Percentiles rank a stretch among this genome's conserved stretches.
Evolutionary conservation across 352 stramenopile genomes (phyloP).

Genomic region (Pythium plurisporium): DNA sequence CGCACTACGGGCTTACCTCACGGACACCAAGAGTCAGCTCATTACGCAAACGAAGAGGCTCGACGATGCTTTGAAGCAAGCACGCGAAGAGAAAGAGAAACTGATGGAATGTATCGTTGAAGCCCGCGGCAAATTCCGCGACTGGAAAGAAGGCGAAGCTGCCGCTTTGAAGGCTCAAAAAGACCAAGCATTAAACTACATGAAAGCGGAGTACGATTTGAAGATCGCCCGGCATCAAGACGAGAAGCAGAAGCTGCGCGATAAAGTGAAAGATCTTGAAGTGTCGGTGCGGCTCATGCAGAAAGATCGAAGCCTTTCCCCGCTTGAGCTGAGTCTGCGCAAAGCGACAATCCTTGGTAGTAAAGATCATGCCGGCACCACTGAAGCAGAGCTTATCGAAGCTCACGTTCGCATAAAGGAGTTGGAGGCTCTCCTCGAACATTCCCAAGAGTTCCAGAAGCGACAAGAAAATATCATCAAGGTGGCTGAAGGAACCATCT

Average conservation of each 20-base stretch:
- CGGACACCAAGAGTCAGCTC: constrained; percentile 41
- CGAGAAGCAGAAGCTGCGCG: constrained; percentile 68
- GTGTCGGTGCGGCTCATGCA: constrained; percentile 60
- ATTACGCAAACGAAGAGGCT: constrained; percentile 39
- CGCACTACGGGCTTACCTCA: constrained; percentile 28
- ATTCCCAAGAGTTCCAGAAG: constrained; percentile 52
- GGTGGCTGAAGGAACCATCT: constrained; percentile 57
- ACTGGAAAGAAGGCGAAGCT: constrained; percentile 60
- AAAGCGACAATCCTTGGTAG: constrained; percentile 55
- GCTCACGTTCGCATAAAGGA: constrained; percentile 46
- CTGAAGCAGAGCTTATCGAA: constrained; percentile 56
- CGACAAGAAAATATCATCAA: constrained; percentile 65
- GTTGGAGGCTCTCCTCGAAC: constrained; percentile 48
- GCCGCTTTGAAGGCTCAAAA: constrained; percentile 29
- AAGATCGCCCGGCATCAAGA: constrained; percentile 64
- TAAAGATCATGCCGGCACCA: constrained; percentile 36
- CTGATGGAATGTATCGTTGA: constrained; percentile 50
- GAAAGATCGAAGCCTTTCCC: constrained; percentile 56
- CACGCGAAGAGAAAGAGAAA: constrained; percentile 54
- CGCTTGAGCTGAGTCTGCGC: constrained; percentile 53
- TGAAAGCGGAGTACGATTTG: constrained; percentile 62
- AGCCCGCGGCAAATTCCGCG: constrained; percentile 49
- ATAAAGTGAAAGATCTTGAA: constrained; percentile 71
- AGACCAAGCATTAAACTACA: constrained; percentile 43
- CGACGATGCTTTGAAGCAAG: constrained; percentile 41